Base-by-base conservation (phyloP, 164 flowering plant species). In the Magnolia kwangsiensis region DNA sequence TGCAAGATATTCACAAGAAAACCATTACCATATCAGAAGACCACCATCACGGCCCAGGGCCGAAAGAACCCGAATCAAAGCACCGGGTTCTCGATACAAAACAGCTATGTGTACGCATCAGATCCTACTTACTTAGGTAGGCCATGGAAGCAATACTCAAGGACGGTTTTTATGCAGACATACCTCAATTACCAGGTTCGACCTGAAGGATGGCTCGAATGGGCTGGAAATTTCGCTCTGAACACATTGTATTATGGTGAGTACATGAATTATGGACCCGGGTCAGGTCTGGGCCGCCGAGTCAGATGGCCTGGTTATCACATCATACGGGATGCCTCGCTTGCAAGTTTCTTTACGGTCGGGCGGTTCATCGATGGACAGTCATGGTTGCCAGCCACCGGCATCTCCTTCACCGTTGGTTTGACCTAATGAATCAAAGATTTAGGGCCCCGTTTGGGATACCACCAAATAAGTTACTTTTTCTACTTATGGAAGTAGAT, bases 201-300 rank as follows among this genome's bases (percentile, higher is more conserved):
- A 81, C 94, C 99, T 4, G 82, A 88, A 67, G 99, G 99, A 1
- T 93, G 99, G 99, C 90, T 93, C 1, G 96, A 90, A 80, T 93
- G 99, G 99, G 84, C 78, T 51, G 98, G 92, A 8, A 75, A 88
- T 77, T 91, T 91, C 74, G 98, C 91, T 0, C 66, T 92, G 71
- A 76, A 72, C 80, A 89, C 95, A 0, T 80, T 92, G 75, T 93
- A 90, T 83, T 93, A 91, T 75, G 99, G 94, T 2, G 99, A 95
- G 85, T 95, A 91, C 31, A 86, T 71, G 84, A 93, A 92, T 75
- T 85, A 88, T 78, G 99, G 98, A 4, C 97, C 97, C 0, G 98
- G 99, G 3, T 85, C 95, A 0, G 67, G 81, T 1, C 58, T 89
- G 3, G 50, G 87, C 0, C 88, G 89, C 0, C 85, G 99, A 71